A percentile compares a stretch with the other conserved stretches of the same genome.
These are phyloP conservation scores for Xylaria scruposa DNA, from an alignment of 495 filamentous ascomycete species.

Conservation along the genomic window DNA sequence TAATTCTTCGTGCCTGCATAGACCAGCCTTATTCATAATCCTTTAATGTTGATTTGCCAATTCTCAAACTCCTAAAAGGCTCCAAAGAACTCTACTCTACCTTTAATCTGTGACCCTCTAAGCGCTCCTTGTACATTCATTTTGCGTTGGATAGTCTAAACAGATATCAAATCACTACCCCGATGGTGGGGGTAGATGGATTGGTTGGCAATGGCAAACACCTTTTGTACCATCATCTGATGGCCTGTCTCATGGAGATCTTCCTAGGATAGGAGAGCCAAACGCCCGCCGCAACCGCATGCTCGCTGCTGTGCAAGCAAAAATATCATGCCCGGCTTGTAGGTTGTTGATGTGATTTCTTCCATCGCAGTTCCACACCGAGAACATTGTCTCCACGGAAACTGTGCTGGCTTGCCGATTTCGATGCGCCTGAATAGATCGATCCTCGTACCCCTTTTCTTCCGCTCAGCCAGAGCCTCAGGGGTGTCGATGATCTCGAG, in stretches of 20 bases:
- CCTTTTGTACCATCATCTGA: neutral
- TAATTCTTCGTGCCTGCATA: neutral
- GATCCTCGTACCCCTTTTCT: constrained; percentile 38
- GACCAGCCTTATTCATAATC: neutral
- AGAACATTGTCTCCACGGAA: constrained; percentile 62
- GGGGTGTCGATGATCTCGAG: constrained; percentile 55
- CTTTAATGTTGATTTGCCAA: neutral
- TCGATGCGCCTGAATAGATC: constrained; percentile 52
- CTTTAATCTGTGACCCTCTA: neutral
- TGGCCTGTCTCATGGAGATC: neutral
- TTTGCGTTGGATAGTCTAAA: neutral
- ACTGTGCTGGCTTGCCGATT: constrained; percentile 29
- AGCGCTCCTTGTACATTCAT: neutral
- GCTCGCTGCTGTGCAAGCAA: constrained; percentile 58
- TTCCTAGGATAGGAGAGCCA: constrained; percentile 48
- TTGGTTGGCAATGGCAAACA: neutral
- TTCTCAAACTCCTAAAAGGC: neutral
- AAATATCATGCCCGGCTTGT: constrained; percentile 54
- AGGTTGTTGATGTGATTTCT: constrained; percentile 52
- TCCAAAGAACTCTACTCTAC: neutral
- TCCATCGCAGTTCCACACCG: constrained; percentile 70
- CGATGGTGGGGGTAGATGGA: neutral
- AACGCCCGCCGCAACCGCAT: constrained; percentile 60
- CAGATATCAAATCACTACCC: neutral
- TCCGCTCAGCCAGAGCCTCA: constrained; percentile 35